Conservation (phyloP, 177 flowering plant species). For the Tripterygium wilfordii region DNA sequence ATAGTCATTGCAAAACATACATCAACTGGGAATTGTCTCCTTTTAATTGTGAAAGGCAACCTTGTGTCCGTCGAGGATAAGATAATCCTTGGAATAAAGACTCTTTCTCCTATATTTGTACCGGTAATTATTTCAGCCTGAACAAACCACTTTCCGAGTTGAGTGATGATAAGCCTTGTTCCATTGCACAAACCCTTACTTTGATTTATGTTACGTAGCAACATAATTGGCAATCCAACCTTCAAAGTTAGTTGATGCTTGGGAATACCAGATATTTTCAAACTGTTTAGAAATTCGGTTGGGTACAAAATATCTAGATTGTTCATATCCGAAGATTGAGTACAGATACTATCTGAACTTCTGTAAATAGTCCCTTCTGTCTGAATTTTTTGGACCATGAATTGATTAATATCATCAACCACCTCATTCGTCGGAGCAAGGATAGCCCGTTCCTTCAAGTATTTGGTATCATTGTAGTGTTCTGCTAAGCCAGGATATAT, state of each 20-base stretch:
- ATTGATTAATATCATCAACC: too few species aligned
- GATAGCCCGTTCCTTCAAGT: too few species aligned
- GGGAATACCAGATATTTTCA: not conserved
- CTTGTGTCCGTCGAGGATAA: not conserved
- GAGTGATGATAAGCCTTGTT: not conserved
- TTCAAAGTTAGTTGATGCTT: not conserved
- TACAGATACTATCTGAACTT: too few species aligned
- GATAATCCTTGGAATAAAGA: constrained; percentile 1
- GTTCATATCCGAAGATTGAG: too few species aligned
- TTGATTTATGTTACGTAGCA: not conserved
- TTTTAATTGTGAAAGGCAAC: not conserved
- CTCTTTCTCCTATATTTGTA: not conserved
- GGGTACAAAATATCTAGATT: too few species aligned
- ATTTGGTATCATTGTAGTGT: too few species aligned
- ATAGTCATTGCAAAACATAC: constrained; percentile 3
- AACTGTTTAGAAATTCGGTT: too few species aligned
- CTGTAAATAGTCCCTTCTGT: too few species aligned
- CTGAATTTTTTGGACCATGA: too few species aligned
- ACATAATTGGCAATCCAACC: not conserved
- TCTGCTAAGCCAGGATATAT: too few species aligned
- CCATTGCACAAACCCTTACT: too few species aligned
- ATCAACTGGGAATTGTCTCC: not conserved
- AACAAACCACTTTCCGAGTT: not conserved
- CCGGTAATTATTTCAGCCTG: not conserved
- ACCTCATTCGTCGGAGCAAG: too few species aligned